These are phyloP conservation scores for Coemansia sp. DNA, from an alignment of 192 early-diverging fungal genomes.

Conservation along the genomic window DNA sequence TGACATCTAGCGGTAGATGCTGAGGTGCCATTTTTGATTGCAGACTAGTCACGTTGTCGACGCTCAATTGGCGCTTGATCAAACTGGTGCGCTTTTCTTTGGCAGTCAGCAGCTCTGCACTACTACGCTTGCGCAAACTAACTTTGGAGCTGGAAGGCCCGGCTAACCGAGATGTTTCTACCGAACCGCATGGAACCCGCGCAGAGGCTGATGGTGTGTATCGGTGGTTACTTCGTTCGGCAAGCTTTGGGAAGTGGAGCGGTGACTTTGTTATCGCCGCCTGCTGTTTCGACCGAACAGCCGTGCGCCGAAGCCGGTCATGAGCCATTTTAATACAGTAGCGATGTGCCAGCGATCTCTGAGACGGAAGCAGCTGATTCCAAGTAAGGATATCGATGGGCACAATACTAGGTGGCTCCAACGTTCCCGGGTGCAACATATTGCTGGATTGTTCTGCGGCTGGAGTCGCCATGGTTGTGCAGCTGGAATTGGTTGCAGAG, in stretches of 20 bases:
- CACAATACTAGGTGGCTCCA: constrained; percentile 41
- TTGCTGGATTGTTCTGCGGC: not conserved
- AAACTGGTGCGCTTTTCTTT: constrained; percentile 37
- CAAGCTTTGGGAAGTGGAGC: constrained; percentile 7
- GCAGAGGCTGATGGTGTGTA: constrained; percentile 17
- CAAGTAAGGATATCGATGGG: constrained; percentile 49
- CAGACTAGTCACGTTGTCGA: constrained; percentile 10
- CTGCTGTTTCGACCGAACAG: not conserved
- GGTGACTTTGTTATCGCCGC: not conserved
- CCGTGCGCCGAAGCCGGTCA: constrained; percentile 18
- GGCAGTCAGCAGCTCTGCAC: constrained; percentile 23
- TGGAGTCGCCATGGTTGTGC: not conserved
- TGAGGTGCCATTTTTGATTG: not conserved
- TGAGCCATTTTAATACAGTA: constrained; percentile 46
- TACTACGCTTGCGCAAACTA: not conserved
- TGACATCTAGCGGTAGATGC: constrained; percentile 11
- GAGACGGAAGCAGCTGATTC: constrained; percentile 50
- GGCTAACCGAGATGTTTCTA: not conserved
- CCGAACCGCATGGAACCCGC: not conserved
- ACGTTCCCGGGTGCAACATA: constrained; percentile 5
- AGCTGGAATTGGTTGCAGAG: constrained; percentile 9
- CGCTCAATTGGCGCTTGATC: constrained; percentile 40
- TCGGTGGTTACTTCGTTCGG: constrained; percentile 6
- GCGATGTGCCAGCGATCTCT: constrained; percentile 40
- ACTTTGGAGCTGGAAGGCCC: not conserved